Conservation (phyloP, 495 filamentous ascomycete genomes). For the Mycothermus thermophilus region DNA sequence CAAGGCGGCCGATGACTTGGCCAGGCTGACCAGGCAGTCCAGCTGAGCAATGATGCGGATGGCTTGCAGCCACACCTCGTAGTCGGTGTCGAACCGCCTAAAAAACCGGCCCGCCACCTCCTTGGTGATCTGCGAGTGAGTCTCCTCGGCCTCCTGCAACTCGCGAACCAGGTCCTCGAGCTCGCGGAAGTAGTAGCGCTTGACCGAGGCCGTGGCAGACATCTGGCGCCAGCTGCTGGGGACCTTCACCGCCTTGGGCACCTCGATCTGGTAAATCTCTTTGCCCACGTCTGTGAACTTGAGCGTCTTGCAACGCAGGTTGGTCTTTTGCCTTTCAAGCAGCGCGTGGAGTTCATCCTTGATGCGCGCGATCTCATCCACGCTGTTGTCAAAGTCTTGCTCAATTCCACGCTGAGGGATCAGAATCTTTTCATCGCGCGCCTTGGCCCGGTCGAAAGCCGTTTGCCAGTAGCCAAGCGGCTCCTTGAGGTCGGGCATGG, state of each 20-base stretch:
- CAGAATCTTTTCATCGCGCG: constrained; percentile 54
- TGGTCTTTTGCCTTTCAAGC: constrained; percentile 53
- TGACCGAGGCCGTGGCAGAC: constrained; percentile 81
- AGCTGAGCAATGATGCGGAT: constrained; percentile 81
- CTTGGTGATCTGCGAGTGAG: constrained; percentile 81
- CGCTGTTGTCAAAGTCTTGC: constrained; percentile 80
- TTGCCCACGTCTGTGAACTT: constrained; percentile 85
- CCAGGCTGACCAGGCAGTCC: constrained; percentile 86
- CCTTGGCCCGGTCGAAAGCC: constrained; percentile 78
- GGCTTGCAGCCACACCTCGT: constrained; percentile 73
- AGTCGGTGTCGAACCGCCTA: constrained; percentile 74
- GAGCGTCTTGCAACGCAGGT: constrained; percentile 53
- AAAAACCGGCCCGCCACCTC: constrained; percentile 77
- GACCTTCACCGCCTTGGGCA: constrained; percentile 73
- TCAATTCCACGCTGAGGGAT: constrained; percentile 85
- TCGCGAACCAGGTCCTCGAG: constrained; percentile 67
- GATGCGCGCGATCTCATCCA: constrained; percentile 58
- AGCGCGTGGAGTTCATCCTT: constrained; percentile 56
- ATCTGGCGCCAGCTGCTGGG: constrained; percentile 89
- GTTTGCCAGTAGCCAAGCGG: constrained; percentile 78
- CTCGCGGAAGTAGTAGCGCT: constrained; percentile 87
- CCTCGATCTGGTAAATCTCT: constrained; percentile 93
- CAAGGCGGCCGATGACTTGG: constrained; percentile 69
- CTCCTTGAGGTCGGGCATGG: constrained; percentile 70
- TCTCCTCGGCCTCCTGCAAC: constrained; percentile 88